A percentile compares a stretch with the other conserved stretches of the same genome.
Conservation (phyloP, 2,329 filamentous ascomycete genomes). For the Cordyceps cicadae region DNA sequence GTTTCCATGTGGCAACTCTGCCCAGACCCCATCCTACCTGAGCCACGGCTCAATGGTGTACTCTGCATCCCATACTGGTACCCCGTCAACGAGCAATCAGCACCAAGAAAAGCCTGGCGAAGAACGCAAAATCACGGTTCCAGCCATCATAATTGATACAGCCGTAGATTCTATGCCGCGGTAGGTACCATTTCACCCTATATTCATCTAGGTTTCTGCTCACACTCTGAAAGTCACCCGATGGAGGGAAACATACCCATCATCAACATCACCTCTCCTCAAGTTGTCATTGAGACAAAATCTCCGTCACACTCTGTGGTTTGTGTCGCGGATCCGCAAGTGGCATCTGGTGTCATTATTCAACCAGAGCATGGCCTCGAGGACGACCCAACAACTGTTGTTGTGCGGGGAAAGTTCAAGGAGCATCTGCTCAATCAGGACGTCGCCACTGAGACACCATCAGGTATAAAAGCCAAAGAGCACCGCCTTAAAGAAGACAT, state of each 20-base stretch:
- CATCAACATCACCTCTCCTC: slow-evolving; percentile 4
- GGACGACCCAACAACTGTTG: not conserved
- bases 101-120: not conserved
- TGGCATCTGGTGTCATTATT: slow-evolving; percentile 6
- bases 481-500: not conserved
- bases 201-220: not conserved
- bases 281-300: not conserved
- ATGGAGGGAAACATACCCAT: not conserved
- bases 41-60: not conserved
- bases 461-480: not conserved
- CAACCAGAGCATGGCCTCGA: slow-evolving; percentile 6
- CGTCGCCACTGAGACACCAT: not conserved
- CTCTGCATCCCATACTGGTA: not conserved
- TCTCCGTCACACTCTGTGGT: not conserved
- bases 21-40: not conserved
- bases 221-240: not conserved
- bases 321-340: not conserved
- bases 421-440: slow-evolving; percentile 4
- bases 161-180: not conserved
- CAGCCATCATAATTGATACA: not conserved
- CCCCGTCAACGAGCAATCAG: not conserved
- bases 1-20: not conserved
- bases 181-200: not conserved
- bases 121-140: not conserved
- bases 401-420: not conserved